These are phyloP conservation scores for Conticribra guillardii DNA, from an alignment of 108 stramenopile genomes.

Conservation along the genomic window DNA sequence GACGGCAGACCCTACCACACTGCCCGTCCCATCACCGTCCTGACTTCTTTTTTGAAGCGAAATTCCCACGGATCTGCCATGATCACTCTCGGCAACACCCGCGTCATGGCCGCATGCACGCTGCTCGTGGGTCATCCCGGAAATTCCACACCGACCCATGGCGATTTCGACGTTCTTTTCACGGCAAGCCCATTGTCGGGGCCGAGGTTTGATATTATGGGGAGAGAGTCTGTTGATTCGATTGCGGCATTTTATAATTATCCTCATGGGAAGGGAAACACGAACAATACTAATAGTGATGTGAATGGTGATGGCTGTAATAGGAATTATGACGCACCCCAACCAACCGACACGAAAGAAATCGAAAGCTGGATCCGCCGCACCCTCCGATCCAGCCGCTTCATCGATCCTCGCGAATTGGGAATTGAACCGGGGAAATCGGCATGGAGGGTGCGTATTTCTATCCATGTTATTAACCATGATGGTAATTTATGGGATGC, in stretches of 20 bases:
- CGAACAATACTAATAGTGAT: background rate
- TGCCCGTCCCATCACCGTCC: conserved; percentile 58
- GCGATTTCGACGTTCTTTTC: conserved; percentile 58
- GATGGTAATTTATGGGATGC: conserved; percentile 74
- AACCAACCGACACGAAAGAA: conserved; percentile 30
- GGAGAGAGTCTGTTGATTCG: conserved; percentile 15
- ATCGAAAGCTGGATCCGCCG: conserved; percentile 50
- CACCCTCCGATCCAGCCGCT: conserved; percentile 31
- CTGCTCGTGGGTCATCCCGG: conserved; percentile 72
- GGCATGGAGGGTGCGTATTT: conserved; percentile 62
- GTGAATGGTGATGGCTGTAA: background rate
- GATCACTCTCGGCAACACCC: conserved; percentile 63
- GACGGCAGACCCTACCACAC: conserved; percentile 67
- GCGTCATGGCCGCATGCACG: conserved; percentile 66
- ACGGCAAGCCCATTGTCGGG: conserved; percentile 37
- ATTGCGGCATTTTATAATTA: background rate
- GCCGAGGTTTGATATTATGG: conserved; percentile 31
- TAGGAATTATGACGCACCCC: conserved; percentile 9
- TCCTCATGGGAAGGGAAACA: conserved; percentile 1
- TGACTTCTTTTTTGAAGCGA: conserved; percentile 51
- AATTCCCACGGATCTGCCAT: conserved; percentile 72
- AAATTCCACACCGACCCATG: conserved; percentile 50
- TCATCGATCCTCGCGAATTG: conserved; percentile 40
- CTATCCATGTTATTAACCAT: conserved; percentile 60
- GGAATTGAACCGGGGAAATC: conserved; percentile 47